phyloP scores from a whole-genome alignment of 2,329 filamentous ascomycete genomes.

The Calonectria montana region DNA sequence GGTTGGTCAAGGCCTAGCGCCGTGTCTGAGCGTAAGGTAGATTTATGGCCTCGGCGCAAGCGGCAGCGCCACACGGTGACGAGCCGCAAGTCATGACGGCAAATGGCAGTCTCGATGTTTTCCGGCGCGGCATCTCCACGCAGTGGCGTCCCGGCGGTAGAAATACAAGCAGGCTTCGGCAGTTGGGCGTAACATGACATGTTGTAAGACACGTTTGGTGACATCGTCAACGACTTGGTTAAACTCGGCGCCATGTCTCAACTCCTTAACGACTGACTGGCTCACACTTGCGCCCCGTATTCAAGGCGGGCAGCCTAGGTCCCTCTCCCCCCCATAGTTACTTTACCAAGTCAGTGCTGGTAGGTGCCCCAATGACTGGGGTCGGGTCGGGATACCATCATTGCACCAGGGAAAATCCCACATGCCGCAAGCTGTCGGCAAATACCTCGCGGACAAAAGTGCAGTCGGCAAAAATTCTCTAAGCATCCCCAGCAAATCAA shows the following conservation, averaged over 20 bases:
- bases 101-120: neutral
- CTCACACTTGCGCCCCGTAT: neutral
- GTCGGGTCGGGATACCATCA: neutral
- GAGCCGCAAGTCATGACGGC: neutral
- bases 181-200: neutral
- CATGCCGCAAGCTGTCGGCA: neutral
- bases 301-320: neutral
- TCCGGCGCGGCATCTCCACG: neutral
- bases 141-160: neutral
- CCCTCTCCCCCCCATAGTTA: neutral
- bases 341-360: neutral
- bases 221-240: neutral
- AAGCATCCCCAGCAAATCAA: neutral
- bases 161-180: neutral
- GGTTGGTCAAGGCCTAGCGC: neutral
- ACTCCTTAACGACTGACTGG: neutral
- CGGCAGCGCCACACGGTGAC: neutral
- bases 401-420: neutral
- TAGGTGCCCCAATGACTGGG: neutral
- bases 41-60: neutral
- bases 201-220: neutral
- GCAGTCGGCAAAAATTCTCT: neutral
- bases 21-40: slow-evolving; percentile 1
- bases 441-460: neutral
- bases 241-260: neutral